Evolutionary conservation across 23 red algal species (phyloP).

Genomic region (Chondrus crispus): DNA sequence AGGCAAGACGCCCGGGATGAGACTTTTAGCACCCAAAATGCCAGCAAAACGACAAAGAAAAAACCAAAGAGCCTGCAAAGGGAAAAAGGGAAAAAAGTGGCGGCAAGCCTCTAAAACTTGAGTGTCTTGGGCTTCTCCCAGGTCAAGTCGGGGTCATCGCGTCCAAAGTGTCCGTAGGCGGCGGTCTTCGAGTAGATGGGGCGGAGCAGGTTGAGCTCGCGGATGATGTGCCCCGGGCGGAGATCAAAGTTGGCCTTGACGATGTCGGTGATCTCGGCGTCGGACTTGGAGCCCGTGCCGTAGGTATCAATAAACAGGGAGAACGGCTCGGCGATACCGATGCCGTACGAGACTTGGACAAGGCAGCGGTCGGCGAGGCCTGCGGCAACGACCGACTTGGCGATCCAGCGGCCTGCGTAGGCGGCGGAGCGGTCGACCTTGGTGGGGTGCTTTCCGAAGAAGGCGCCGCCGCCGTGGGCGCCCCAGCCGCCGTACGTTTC

Average conservation of each 20-base stretch:
- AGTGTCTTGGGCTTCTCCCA: constrained; percentile 97
- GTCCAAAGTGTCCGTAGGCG: constrained; percentile 98
- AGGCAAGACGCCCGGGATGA: too few species aligned
- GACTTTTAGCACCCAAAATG: too few species aligned
- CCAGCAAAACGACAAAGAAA: too few species aligned
- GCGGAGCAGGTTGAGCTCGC: constrained; percentile 91
- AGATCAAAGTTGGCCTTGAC: constrained; percentile 99
- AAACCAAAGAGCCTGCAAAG: too few species aligned
- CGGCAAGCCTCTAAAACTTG: constrained; percentile 49
- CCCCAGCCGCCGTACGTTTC: constrained; percentile 99
- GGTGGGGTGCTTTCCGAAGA: constrained; percentile 99
- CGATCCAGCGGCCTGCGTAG: constrained; percentile 96
- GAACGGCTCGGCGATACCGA: constrained; percentile 95
- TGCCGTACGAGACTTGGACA: constrained; percentile 94
- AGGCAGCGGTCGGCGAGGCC: constrained; percentile 88
- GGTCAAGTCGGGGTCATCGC: constrained; percentile 93
- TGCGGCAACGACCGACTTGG: constrained; percentile 96
- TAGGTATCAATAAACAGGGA: constrained; percentile 98
- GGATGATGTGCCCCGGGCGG: constrained; percentile 91
- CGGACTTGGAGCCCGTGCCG: constrained; percentile 89
- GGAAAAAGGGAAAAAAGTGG: too few species aligned
- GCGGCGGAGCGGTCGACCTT: constrained; percentile 98
- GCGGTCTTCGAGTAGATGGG: constrained; percentile 97
- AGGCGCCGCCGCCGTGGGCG: constrained; percentile 98
- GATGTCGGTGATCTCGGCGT: constrained; percentile 88